Evolutionary conservation across 805 yeast genomes (phyloP).

Genomic region (Debaryomyces castellii): DNA sequence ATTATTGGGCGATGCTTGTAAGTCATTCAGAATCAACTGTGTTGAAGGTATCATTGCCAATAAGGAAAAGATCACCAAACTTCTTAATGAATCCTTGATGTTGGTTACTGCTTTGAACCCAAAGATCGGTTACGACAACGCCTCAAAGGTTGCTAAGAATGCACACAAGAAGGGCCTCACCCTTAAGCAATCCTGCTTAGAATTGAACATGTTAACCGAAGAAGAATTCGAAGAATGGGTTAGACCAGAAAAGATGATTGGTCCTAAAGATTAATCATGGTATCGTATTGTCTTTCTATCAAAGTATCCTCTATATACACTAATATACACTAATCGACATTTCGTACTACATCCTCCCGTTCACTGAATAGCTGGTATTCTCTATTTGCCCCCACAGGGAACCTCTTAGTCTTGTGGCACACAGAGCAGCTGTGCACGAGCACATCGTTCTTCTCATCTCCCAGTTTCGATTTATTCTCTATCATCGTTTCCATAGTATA

Average conservation of each 20-base stretch:
- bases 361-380: constrained; percentile 50
- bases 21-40: constrained; percentile 91
- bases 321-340: constrained; percentile 2
- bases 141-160: constrained; percentile 96
- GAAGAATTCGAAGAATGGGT: constrained; percentile 96
- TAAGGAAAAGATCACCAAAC: constrained; percentile 78
- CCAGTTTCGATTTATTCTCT: constrained; percentile 39
- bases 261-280: constrained; percentile 63
- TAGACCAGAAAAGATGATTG: constrained; percentile 96
- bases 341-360: constrained; percentile 20
- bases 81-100: constrained; percentile 93
- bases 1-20: constrained; percentile 82
- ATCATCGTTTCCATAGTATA: constrained; percentile 37
- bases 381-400: constrained; percentile 59
- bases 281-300: not conserved
- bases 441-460: constrained; percentile 40
- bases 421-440: constrained; percentile 46
- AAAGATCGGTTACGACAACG: constrained; percentile 96
- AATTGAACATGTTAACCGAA: constrained; percentile 77
- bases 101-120: constrained; percentile 98
- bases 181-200: constrained; percentile 90
- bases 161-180: constrained; percentile 98
- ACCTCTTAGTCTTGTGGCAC: constrained; percentile 57
- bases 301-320: constrained; percentile 1
- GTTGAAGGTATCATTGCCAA: constrained; percentile 93